Percentiles rank a stretch among this genome's conserved stretches.
phyloP scores from a whole-genome alignment of 257 asterid genomes.

The Leonotis leonurus region DNA sequence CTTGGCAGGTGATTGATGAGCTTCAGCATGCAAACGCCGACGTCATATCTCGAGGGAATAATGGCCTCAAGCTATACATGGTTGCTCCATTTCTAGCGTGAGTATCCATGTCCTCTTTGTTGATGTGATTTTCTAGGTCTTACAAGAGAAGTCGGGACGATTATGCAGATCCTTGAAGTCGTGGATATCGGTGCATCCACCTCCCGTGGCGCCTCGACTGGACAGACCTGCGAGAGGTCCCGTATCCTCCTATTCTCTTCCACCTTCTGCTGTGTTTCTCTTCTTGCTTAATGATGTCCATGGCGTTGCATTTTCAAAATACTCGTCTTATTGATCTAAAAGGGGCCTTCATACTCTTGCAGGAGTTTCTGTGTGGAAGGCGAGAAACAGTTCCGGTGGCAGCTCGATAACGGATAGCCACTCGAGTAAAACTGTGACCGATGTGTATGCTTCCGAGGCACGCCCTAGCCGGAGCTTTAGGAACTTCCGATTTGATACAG shows the following conservation, averaged over 20 bases:
- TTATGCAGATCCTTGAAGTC: constrained; percentile 58
- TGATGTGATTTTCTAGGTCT: not conserved
- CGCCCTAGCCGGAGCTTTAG: constrained; percentile 55
- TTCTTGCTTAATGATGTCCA: constrained; percentile 15
- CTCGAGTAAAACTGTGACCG: constrained; percentile 35
- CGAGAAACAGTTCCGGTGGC: constrained; percentile 51
- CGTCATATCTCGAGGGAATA: constrained; percentile 70
- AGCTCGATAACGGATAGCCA: constrained; percentile 48
- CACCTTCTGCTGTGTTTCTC: not conserved
- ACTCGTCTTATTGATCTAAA: not conserved
- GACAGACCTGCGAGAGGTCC: constrained; percentile 60
- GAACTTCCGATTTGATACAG: constrained; percentile 67
- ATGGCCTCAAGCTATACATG: constrained; percentile 85
- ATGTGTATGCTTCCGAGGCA: constrained; percentile 25
- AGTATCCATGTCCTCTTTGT: constrained; percentile 24
- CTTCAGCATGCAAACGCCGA: constrained; percentile 61
- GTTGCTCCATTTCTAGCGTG: constrained; percentile 80
- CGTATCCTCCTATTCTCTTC: constrained; percentile 3
- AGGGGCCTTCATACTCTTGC: constrained; percentile 13
- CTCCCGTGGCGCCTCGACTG: constrained; percentile 49
- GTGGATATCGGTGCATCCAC: constrained; percentile 69
- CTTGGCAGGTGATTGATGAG: constrained; percentile 88
- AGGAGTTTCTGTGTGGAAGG: constrained; percentile 73
- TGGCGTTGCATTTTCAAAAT: too few species aligned
- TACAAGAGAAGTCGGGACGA: not conserved